Conservation (phyloP, 129 eudicot genomes). For the Chrysanthemum lavandulifolium region DNA sequence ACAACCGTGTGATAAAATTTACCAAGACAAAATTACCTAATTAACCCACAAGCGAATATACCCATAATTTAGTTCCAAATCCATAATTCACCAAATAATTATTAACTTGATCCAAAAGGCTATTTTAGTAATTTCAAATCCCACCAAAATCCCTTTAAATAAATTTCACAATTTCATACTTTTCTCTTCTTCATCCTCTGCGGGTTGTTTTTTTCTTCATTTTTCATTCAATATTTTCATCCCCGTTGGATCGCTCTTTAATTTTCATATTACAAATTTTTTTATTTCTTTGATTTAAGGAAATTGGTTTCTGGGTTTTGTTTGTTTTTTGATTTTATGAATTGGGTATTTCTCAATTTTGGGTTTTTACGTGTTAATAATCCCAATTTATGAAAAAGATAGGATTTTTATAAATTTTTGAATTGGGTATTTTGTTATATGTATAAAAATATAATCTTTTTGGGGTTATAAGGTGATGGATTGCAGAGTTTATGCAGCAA, state of each 20-base stretch:
- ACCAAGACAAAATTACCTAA: slow-evolving; percentile 34
- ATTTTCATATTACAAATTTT: not conserved
- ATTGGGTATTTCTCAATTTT: slow-evolving; percentile 13
- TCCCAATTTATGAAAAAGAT: not conserved
- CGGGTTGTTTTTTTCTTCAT: slow-evolving; percentile 29
- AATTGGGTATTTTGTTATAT: slow-evolving; percentile 19
- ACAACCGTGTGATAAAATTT: not conserved
- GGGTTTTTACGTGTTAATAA: slow-evolving; percentile 12
- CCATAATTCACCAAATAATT: slow-evolving; percentile 30
- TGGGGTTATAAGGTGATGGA: slow-evolving; percentile 48
- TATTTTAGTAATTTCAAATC: slow-evolving; percentile 45
- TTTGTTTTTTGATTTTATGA: not conserved
- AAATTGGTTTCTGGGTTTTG: slow-evolving; percentile 14
- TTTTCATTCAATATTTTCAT: slow-evolving; percentile 25
- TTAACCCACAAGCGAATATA: slow-evolving; percentile 27
- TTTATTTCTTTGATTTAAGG: not conserved
- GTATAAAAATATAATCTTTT: not conserved
- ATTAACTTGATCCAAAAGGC: slow-evolving; percentile 5
- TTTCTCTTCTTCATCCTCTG: slow-evolving; percentile 47
- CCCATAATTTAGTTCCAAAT: slow-evolving; percentile 32
- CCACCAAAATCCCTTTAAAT: slow-evolving; percentile 33
- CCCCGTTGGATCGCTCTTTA: slow-evolving; percentile 27
- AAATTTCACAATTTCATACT: slow-evolving; percentile 6
- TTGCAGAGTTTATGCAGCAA: slow-evolving; percentile 49
- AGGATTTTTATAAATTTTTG: slow-evolving; percentile 2